Base-by-base conservation (phyloP, 2,329 filamentous ascomycete species). In the Zymoseptoria pseudotritici region DNA sequence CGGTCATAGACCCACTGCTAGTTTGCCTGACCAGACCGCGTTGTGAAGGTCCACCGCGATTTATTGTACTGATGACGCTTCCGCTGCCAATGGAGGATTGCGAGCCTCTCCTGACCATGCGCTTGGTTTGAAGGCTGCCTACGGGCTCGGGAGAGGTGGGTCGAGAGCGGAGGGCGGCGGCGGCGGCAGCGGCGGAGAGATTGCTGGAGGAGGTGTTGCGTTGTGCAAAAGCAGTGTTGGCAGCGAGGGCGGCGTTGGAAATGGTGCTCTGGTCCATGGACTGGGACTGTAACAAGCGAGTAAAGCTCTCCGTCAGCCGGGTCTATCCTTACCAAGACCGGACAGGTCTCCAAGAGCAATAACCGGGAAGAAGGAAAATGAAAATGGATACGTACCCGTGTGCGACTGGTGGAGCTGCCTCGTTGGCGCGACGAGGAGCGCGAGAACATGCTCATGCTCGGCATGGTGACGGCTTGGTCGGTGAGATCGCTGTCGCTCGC, bases 111-210 rank as follows among this genome's bases (percentile, higher is more conserved):
- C 90, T 85, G 61, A 85, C 74, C 71, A 88, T 92, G 71, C 92
- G 88, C 78, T 93, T 96, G 5, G 93, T 96, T 74, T 96, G 88
- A 52, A 95, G 85, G 70, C 91, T 85, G 72, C 85, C 87, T 59
- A 96, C 87, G 67, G 86, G 86, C 56, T 87, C 93, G 21, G 91
- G 91, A 2, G 89, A 86, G 56, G 86, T 86, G 9, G 90, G 87
- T 66, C 89, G 85, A 53, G 88, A 89, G 71, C 88, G 86, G 60
- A 97, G 82, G 53, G 92, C 92, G 26, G 91, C 86, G 17, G 91
- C 91, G 6, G 93, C 92, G 11, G 93, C 93, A 6, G 92, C 90
- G 42, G 89, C 87, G 50, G 92, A 95, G 51, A 96, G 81, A 60
- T 84, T 85, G 61, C 78, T 79, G 74, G 83, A 83, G 67, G 86